phyloP scores from a whole-genome alignment of 2,329 filamentous ascomycete genomes.

The Onygenales sp. region DNA sequence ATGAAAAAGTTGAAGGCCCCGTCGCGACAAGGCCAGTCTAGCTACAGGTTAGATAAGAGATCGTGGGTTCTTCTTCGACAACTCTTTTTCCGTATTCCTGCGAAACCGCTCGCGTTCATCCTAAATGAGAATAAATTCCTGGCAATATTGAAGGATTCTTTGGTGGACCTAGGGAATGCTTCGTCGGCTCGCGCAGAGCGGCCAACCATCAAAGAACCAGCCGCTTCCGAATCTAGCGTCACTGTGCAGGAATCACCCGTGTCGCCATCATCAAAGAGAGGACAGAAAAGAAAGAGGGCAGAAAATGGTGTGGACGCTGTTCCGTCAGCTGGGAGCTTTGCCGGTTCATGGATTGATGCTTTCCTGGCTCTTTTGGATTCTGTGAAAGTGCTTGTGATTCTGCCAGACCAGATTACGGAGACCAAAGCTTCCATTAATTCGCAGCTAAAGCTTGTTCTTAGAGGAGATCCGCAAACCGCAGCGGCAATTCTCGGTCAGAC shows the following conservation, averaged over 20 bases:
- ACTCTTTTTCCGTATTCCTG: slow-evolving; percentile 59
- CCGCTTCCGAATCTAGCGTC: slow-evolving; percentile 26
- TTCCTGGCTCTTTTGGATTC: slow-evolving; percentile 6
- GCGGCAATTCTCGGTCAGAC: slow-evolving; percentile 28
- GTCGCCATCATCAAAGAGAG: slow-evolving; percentile 12
- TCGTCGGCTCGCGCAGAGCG: slow-evolving; percentile 10
- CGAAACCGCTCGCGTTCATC: slow-evolving; percentile 59
- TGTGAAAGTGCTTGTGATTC: slow-evolving; percentile 4
- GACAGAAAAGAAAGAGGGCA: slow-evolving; percentile 30
- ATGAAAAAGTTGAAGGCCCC: slow-evolving; percentile 47
- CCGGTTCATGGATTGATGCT: slow-evolving; percentile 1
- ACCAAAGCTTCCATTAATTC: slow-evolving; percentile 20
- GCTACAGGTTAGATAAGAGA: slow-evolving; percentile 33
- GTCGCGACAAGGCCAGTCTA: slow-evolving; percentile 21
- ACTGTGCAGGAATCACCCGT: slow-evolving; percentile 22
- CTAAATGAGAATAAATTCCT: slow-evolving; percentile 63
- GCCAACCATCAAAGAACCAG: slow-evolving; percentile 17
- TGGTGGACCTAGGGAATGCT: slow-evolving; percentile 44
- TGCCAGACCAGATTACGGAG: slow-evolving; percentile 3
- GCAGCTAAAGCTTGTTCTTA: slow-evolving; percentile 32
- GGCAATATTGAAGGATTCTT: slow-evolving; percentile 53
- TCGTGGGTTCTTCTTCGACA: slow-evolving; percentile 51
- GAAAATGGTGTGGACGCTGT: slow-evolving; percentile 12
- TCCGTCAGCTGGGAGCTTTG: neutral
- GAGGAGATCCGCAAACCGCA: slow-evolving; percentile 24